Conservation (phyloP, 2,329 filamentous ascomycete species). For the Neopestalotiopsis rosae region DNA sequence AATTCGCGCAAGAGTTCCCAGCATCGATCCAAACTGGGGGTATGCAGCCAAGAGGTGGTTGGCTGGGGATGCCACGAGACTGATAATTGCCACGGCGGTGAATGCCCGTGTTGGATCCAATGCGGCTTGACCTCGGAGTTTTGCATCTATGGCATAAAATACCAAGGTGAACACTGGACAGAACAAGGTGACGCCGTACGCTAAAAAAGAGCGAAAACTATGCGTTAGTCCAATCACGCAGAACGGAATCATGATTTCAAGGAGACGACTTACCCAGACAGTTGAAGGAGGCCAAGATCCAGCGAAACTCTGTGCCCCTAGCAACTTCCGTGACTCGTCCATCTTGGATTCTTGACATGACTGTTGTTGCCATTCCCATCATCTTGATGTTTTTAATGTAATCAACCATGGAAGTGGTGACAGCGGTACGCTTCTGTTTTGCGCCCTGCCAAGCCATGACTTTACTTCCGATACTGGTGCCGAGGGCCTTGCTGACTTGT, state of each 20-base stretch:
- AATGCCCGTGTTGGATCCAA: constrained; percentile 12
- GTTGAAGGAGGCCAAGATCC: constrained; percentile 12
- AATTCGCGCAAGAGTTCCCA: background rate
- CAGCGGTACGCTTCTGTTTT: constrained; percentile 10
- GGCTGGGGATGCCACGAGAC: background rate
- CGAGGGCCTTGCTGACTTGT: background rate
- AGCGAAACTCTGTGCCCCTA: constrained; percentile 1
- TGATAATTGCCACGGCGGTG: constrained; percentile 14
- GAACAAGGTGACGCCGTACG: background rate
- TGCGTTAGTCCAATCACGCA: background rate
- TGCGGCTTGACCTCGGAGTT: constrained; percentile 21
- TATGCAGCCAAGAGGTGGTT: background rate
- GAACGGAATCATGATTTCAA: background rate
- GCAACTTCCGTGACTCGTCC: background rate
- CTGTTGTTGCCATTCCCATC: constrained; percentile 14
- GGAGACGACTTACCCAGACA: background rate
- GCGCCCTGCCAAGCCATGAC: constrained; percentile 6
- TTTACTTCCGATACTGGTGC: background rate
- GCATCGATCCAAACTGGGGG: background rate
- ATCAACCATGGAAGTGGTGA: constrained; percentile 15
- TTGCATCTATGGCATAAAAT: background rate
- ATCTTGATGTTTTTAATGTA: constrained; percentile 18
- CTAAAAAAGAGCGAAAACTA: background rate
- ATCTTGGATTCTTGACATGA: constrained; percentile 12
- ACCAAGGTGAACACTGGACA: constrained; percentile 9